A percentile compares a stretch with the other conserved stretches of the same genome.
phyloP scores from a whole-genome alignment of 306 rosid species.

The Prunus mira region DNA sequence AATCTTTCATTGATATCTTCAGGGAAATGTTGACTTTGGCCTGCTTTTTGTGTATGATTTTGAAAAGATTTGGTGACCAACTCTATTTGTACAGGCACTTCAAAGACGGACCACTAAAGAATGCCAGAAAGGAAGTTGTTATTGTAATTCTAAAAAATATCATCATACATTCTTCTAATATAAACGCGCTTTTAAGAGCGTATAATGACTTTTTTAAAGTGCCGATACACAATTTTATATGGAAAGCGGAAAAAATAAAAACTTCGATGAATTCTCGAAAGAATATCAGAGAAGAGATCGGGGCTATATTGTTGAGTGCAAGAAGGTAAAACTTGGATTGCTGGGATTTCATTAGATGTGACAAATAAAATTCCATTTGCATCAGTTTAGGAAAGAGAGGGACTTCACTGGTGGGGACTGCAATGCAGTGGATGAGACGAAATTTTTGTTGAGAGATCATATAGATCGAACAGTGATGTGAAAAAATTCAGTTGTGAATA shows the following conservation, averaged over 20 bases:
- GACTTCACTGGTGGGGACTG: too few relatives aligned
- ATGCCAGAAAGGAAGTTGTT: background rate
- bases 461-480: too few relatives aligned
- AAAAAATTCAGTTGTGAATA: too few relatives aligned
- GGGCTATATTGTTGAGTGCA: background rate
- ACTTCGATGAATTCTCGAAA: background rate
- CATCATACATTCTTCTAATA: too few relatives aligned
- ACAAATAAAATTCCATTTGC: background rate
- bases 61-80: slow-evolving; percentile 18
- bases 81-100: slow-evolving; percentile 10
- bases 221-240: too few relatives aligned
- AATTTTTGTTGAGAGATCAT: too few relatives aligned
- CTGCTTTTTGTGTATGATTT: background rate
- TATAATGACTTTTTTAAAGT: too few relatives aligned
- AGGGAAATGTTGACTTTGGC: slow-evolving; percentile 27
- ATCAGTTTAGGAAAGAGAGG: background rate
- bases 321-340: background rate
- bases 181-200: too few relatives aligned
- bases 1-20: background rate
- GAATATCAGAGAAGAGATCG: background rate
- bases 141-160: background rate
- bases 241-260: too few relatives aligned
- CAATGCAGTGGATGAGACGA: background rate
- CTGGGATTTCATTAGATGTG: background rate
- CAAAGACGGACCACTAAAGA: background rate